Base-by-base conservation (phyloP, 306 rosid genomes). In the Morella rubra region DNA sequence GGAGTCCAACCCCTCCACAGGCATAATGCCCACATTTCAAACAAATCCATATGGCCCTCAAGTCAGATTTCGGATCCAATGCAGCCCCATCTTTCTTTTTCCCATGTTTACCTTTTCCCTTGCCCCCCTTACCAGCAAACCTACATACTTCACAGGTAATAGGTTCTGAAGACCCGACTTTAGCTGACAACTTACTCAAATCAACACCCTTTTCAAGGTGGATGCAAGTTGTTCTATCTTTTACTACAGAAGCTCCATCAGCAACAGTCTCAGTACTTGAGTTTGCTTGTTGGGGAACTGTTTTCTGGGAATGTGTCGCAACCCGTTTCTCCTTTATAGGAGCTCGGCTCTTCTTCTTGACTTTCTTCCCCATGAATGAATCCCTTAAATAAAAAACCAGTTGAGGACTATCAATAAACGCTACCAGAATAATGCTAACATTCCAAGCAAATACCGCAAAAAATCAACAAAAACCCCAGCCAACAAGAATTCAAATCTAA, bases 1-100 rank as follows among this genome's bases (percentile, higher is more conserved):
- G 99, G 61, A 96, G 87, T 68, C 98, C 98, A 80, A 91, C 82
- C 24, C 97, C 99, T 22, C 97, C 98, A 76, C 98, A 96, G 8
- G 89, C 82, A 84, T 53, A 85, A 56, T 87, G 93, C 62, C 93
- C 99, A 70, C 99, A 96, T 77, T 85, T 89, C 87, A 92, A 78
- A 85, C 99, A 96, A 81, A 96, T 82, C 98, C 99, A 96, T 81
- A 91, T 80, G 50, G 97, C 88, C 79, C 85, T 92, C 8, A 81
- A 80, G 72, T 90, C 89, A 0, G 93, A 82, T 80, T 87, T 87
- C 41, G 84, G 82, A 70, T 90, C 93, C 19, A 67, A 74, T n/a
- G 89, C 82, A 55, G 78, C 76, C 51, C 89, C 76, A 45, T 90
- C 86, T 74, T 89, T 95, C 84, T 90, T 91, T 83, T 90, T 89